Evolutionary conservation across 179 eudicot species (phyloP), one percentile per base, ranked within the genome.

Genomic region (Corrigiola litoralis): DNA sequence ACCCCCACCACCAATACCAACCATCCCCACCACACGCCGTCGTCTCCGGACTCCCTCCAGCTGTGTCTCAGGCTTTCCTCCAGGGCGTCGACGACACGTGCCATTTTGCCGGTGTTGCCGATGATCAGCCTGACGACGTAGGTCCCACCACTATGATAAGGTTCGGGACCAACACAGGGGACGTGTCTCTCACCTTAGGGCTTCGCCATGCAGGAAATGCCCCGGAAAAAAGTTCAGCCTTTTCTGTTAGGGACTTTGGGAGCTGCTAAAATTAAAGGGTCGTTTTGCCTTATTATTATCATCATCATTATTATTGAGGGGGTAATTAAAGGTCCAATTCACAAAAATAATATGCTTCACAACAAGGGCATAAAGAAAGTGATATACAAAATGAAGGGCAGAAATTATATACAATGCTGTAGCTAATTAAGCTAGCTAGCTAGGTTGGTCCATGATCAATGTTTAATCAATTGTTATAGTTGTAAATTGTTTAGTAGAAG

Each of bases 161-260:
- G 46, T 75, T 75, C 16, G 79, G 75, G 65, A n/a, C 58, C 33
- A 5, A 69, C 0, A 3, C 73, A 0, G 75, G 75, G 36, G 79
- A 75, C 68, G 79, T 75, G 67, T 75, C 79, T 0, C 75, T 75
- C 5, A 75, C 79, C 0, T 45, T 89, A 54, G 96, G 96, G 77
- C 84, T 89, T 5, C 92, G 84, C 33, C 96, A 89, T 45, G 77
- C 86, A 61, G 92, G 96, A n/a, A 89, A 84, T 68, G 32, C 84
- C 46, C 87, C 91, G 37, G 95, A 69, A 10, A 74, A 85, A 75
- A 80, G 80, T 65, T 67, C 44, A 63, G 72, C 75, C 42, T 83
- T 81, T 58, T 74, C 83, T 11, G 74, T 87, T 60, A 76, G 87
- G 47, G 86, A 85, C 67, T 87, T 77, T 76, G 88, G 80, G 69